These are phyloP conservation scores for Dacryopinax primogenitus DNA, from an alignment of 768 basidiomycete genomes.

Conservation along the genomic window DNA sequence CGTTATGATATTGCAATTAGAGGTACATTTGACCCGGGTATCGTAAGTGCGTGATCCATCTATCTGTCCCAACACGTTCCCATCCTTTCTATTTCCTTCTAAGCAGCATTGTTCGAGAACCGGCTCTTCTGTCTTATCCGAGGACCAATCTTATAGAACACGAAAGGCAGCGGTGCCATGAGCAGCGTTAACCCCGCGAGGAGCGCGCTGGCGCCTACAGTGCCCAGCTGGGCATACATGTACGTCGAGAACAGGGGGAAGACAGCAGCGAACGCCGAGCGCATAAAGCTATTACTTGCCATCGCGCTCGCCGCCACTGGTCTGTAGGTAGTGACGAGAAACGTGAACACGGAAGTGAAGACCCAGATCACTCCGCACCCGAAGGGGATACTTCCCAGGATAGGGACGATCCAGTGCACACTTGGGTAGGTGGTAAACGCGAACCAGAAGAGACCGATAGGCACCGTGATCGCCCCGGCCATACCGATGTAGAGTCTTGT, in stretches of 20 bases:
- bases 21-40: not conserved
- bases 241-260: slow-evolving; percentile 48
- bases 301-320: slow-evolving; percentile 41
- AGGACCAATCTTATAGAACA: slow-evolving; percentile 31
- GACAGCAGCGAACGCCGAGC: slow-evolving; percentile 47
- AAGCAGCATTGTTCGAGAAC: not conserved
- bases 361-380: slow-evolving; percentile 53
- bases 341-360: slow-evolving; percentile 50
- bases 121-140: not conserved
- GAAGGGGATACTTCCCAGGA: slow-evolving; percentile 54
- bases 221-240: slow-evolving; percentile 42
- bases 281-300: slow-evolving; percentile 53
- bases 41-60: not conserved
- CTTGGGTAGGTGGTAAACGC: slow-evolving; percentile 45
- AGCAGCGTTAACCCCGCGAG: slow-evolving; percentile 40
- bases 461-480: slow-evolving; percentile 39
- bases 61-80: not conserved
- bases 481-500: slow-evolving; percentile 51
- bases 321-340: slow-evolving; percentile 56
- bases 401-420: slow-evolving; percentile 54
- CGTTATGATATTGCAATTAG: not conserved
- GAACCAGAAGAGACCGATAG: slow-evolving; percentile 54
- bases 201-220: slow-evolving; percentile 42
- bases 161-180: slow-evolving; percentile 43
- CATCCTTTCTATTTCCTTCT: not conserved